A percentile compares a stretch with the other conserved stretches of the same genome.
phyloP scores from a whole-genome alignment of 495 filamentous ascomycete genomes.

The Chlorociboria aeruginascens region DNA sequence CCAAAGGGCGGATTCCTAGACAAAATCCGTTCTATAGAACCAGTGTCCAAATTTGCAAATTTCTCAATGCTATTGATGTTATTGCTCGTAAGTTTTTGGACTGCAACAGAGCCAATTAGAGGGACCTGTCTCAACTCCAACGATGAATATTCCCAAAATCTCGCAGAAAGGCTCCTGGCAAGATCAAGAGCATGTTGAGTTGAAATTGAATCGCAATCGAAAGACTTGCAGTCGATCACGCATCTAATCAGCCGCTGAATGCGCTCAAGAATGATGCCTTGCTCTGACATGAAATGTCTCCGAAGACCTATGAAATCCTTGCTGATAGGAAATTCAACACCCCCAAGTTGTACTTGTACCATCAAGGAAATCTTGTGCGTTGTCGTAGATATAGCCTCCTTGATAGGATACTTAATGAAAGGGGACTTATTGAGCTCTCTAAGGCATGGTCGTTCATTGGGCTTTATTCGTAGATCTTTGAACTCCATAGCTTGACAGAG shows the following conservation, averaged over 20 bases:
- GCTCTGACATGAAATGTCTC: slow-evolving; percentile 56
- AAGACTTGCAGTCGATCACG: slow-evolving; percentile 71
- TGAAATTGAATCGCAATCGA: slow-evolving; percentile 52
- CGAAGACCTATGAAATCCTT: slow-evolving; percentile 46
- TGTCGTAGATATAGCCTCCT: slow-evolving; percentile 56
- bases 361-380: slow-evolving; percentile 84
- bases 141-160: slow-evolving; percentile 77
- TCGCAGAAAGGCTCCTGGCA: slow-evolving; percentile 62
- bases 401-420: slow-evolving; percentile 67
- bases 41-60: slow-evolving; percentile 53
- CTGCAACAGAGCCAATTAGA: slow-evolving; percentile 63
- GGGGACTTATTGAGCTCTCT: slow-evolving; percentile 69
- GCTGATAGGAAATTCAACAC: slow-evolving; percentile 53
- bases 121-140: slow-evolving; percentile 81
- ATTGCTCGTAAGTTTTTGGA: slow-evolving; percentile 63
- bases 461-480: slow-evolving; percentile 61
- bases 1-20: slow-evolving; percentile 80
- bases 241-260: slow-evolving; percentile 68
- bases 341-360: slow-evolving; percentile 69
- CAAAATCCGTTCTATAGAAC: slow-evolving; percentile 64
- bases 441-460: slow-evolving; percentile 62
- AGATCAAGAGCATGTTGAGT: slow-evolving; percentile 66
- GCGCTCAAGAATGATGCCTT: slow-evolving; percentile 56
- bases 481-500: slow-evolving; percentile 69
- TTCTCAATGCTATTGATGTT: slow-evolving; percentile 60